These are phyloP conservation scores for Rhynchosporium graminicola DNA, from an alignment of 2,329 filamentous ascomycete genomes.

Conservation along the genomic window DNA sequence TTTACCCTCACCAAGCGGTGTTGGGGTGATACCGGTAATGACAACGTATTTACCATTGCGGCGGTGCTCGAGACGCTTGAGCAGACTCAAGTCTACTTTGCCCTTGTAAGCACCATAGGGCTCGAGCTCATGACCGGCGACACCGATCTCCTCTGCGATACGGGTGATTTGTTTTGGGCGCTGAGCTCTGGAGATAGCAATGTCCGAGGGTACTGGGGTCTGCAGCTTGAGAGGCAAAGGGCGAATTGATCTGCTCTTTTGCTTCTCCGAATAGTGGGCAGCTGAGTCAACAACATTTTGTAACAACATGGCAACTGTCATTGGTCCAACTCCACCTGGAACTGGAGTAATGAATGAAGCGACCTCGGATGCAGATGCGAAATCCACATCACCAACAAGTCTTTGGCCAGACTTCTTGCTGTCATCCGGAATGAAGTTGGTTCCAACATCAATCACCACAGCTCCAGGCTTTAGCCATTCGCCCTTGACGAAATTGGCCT, in stretches of 20 bases:
- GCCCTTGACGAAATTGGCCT: constrained; percentile 85
- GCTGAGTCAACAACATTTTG: constrained; percentile 93
- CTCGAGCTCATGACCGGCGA: constrained; percentile 85
- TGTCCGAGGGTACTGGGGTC: constrained; percentile 89
- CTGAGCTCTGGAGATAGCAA: constrained; percentile 86
- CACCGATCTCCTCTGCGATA: constrained; percentile 83
- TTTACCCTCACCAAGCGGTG: constrained; percentile 94
- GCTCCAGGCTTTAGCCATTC: constrained; percentile 93
- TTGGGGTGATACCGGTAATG: constrained; percentile 94
- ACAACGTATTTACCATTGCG: constrained; percentile 88
- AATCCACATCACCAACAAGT: constrained; percentile 94
- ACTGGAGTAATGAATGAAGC: constrained; percentile 95
- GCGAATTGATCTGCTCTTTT: constrained; percentile 76
- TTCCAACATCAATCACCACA: constrained; percentile 97
- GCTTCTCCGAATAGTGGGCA: constrained; percentile 75
- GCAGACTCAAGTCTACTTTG: constrained; percentile 81
- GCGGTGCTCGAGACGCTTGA: constrained; percentile 84
- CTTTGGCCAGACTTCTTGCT: constrained; percentile 90
- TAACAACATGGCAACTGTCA: constrained; percentile 98
- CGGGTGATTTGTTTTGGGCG: constrained; percentile 88
- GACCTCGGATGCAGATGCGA: constrained; percentile 77
- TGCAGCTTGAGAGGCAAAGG: constrained; percentile 82
- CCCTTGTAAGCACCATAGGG: constrained; percentile 95
- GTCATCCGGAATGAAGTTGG: constrained; percentile 88
- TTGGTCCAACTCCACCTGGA: constrained; percentile 93